Base-by-base conservation (phyloP, 345 rosid species). In the Populus alba region DNA sequence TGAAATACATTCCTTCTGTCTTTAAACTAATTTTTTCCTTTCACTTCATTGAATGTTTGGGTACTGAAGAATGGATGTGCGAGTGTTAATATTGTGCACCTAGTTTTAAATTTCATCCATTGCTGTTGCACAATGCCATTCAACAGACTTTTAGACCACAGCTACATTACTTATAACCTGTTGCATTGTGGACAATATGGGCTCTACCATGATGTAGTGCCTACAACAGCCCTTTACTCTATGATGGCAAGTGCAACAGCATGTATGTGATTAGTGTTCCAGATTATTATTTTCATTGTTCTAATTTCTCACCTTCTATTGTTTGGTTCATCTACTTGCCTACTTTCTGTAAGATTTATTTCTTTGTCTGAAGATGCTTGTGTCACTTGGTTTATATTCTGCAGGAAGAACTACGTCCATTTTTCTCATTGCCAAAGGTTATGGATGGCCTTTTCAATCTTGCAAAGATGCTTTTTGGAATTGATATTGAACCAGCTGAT, bases 331-430 rank as follows among this genome's bases (percentile, higher is more conserved):
- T 43, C 71, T 23, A 6, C 45, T 37, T 79, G 22, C 22, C 53
- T 57, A 59, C 23, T 63, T 63, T 62, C 66, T 22, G 12, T 13
- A 23, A n/a, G 27, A 9, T 25, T 62, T 8, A 6, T 20, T 11
- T 63, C 7, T n/a, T 23, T 63, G 67, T 25, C 15, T 63, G 27
- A 37, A 63, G 6, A 63, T 63, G 51, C 17, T 9, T 25, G 67
- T 62, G 67, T 12, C 25, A 23, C 29, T 13, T 63, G 27, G 27
- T 22, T n/a, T 67, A 67, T 67, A 1, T 16, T 67, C n/a, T 67
- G 70, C 86, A 94, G 98, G 98, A 92, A 86, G 97, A 92, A 84
- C 84, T 94, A 57, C 89, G 97, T 23, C 97, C 97, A 39, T 94
- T 84, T 86, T 94, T 94, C 85, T 94, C 98, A 22, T 81, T 94